Percentiles rank a stretch among this genome's conserved stretches.
These are phyloP conservation scores for sweet orange (Citrus sinensis) DNA, from an alignment of 345 rosid genomes.

Conservation along the genomic window DVS_A1.0 CM039166.1:20090501-20091000, in stretches of 20 bases:
- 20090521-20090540: neutral
- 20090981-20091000: neutral
- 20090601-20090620: neutral
- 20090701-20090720: conserved; percentile 61
- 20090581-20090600: conserved; percentile 2
- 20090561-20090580: neutral
- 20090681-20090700: conserved; percentile 69
- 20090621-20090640: neutral
- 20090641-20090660: neutral
- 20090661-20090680: conserved; percentile 43
- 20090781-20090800: conserved; percentile 80
- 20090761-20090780: conserved; percentile 63
- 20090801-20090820: conserved; percentile 52
- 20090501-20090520: neutral
- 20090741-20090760: conserved; percentile 65
- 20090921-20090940: too few relatives aligned
- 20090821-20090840: conserved; percentile 69
- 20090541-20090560: neutral
- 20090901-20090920: too few relatives aligned
- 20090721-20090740: conserved; percentile 46
- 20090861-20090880: conserved; percentile 14
- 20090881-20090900: too few relatives aligned
- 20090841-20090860: conserved; percentile 81
- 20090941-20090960: neutral
- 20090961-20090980: neutral